Percentiles rank a stretch among this genome's conserved stretches.
phyloP scores from a whole-genome alignment of 805 yeast species.

The Zygosaccharomyces siamensis region DNA sequence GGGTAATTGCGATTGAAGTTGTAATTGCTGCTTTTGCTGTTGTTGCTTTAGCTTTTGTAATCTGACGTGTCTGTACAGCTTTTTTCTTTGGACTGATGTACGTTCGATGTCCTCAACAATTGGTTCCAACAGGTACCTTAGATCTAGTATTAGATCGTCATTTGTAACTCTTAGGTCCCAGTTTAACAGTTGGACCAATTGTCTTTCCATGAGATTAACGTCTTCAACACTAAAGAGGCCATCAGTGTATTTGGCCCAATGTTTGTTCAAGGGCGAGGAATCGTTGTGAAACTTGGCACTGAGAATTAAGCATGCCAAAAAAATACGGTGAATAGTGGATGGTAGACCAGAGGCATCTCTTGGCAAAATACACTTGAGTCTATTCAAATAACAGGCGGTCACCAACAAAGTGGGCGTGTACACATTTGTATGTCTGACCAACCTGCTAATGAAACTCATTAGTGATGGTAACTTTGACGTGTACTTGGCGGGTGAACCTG shows the following conservation, averaged over 20 bases:
- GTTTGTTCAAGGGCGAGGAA: conserved; percentile 69
- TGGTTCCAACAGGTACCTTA: conserved; percentile 69
- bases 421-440: conserved; percentile 73
- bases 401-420: conserved; percentile 74
- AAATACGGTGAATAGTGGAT: conserved; percentile 74
- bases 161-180: conserved; percentile 69
- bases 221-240: conserved; percentile 64
- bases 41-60: conserved; percentile 16
- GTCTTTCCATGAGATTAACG: conserved; percentile 77
- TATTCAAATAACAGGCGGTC: conserved; percentile 62
- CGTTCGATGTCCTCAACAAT: conserved; percentile 50
- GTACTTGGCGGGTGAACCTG: conserved; percentile 28
- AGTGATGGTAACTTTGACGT: conserved; percentile 49
- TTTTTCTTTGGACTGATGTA: conserved; percentile 26
- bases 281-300: conserved; percentile 75
- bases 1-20: conserved; percentile 1
- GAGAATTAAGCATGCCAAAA: conserved; percentile 67
- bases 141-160: conserved; percentile 59
- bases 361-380: conserved; percentile 58
- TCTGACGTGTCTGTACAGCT: conserved; percentile 10
- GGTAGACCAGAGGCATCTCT: conserved; percentile 70
- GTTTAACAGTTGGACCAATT: conserved; percentile 58
- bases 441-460: conserved; percentile 65
- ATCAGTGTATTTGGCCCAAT: conserved; percentile 77
- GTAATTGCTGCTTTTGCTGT: conserved; percentile 8